phyloP scores from a whole-genome alignment of 169 alveolate genomes.

The Theileria annulata region DNA sequence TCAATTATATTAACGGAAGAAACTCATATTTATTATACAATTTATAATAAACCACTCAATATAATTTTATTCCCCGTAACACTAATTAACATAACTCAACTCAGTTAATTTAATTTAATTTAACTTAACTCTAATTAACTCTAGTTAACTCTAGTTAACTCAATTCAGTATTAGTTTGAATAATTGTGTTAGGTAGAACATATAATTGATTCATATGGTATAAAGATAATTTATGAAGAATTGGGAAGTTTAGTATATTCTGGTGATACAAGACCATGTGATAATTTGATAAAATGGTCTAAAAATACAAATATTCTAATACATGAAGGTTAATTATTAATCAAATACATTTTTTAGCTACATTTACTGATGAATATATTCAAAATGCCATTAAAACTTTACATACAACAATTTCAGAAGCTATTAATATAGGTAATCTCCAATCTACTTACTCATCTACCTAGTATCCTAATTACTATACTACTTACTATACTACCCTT shows the following conservation, averaged over 20 bases:
- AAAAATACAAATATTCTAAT: constrained; percentile 82
- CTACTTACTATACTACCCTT: too few species aligned
- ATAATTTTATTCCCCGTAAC: not conserved
- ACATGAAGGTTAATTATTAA: constrained; percentile 80
- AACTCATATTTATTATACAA: not conserved
- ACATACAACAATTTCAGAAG: constrained; percentile 73
- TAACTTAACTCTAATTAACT: too few species aligned
- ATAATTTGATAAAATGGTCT: constrained; percentile 76
- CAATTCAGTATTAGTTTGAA: too few species aligned
- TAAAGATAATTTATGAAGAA: constrained; percentile 33
- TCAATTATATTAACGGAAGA: not conserved
- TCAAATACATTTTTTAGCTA: constrained; percentile 59
- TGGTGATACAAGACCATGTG: constrained; percentile 91
- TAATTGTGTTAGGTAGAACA: constrained; percentile 70
- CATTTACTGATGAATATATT: constrained; percentile 78
- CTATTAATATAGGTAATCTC: constrained; percentile 70
- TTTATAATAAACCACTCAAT: not conserved
- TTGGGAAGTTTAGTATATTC: constrained; percentile 83
- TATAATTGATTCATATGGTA: constrained; percentile 76
- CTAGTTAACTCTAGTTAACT: too few species aligned
- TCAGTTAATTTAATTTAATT: too few species aligned
- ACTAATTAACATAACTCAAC: too few species aligned
- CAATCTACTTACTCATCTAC: too few species aligned
- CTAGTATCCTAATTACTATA: too few species aligned
- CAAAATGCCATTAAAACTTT: constrained; percentile 81